Base-by-base conservation (phyloP, 495 filamentous ascomycete species). In the Lophium mytilinum region DNA sequence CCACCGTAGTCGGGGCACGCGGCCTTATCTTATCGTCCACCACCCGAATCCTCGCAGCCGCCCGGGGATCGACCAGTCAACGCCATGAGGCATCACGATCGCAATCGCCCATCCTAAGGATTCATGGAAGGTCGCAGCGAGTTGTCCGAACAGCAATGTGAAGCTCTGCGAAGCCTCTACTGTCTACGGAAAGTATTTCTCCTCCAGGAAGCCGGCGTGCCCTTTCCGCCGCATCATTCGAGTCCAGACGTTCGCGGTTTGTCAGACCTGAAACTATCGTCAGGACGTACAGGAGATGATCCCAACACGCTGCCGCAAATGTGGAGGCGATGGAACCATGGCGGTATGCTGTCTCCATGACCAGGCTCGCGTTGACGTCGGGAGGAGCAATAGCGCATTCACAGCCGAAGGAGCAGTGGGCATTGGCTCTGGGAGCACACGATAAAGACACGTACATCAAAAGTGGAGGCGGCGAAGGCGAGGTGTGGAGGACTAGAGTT, bases 401-500 rank as follows among this genome's bases (percentile, higher is more conserved):
- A 52, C 56, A 17, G 47, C 35, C 56, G 52, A 51, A 56, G 37
- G 39, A 15, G 35, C 33, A 49, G 33, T 51, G 54, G 45, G 59
- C 37, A 62, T 59, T 62, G 63, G 59, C 49, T 52, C 46, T 21
- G 30, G 42, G 17, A 48, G 40, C 47, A 48, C 43, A 58, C 39
- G 57, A 58, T 61, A 54, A 60, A 60, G 57, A 57, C 56, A 63
- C 59, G 53, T 63, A 54, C 48, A 53, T 55, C 60, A 58, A 66
- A 58, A 57, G 60, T 66, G 60, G 64, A 63, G 60, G 56, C 60
- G 34, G 18, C 40, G 40, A 39, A 42, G 50, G 50, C 55, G 51
- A 63, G 63, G 60, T 66, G 64, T 66, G 64, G 64, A 66, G 64
- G 57, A 50, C 60, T 66, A 66, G 60, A 35, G 34, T 48, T 63